Evolutionary conservation across 306 rosid genomes (phyloP).

Genomic region (Potentilla sterilis): DNA sequence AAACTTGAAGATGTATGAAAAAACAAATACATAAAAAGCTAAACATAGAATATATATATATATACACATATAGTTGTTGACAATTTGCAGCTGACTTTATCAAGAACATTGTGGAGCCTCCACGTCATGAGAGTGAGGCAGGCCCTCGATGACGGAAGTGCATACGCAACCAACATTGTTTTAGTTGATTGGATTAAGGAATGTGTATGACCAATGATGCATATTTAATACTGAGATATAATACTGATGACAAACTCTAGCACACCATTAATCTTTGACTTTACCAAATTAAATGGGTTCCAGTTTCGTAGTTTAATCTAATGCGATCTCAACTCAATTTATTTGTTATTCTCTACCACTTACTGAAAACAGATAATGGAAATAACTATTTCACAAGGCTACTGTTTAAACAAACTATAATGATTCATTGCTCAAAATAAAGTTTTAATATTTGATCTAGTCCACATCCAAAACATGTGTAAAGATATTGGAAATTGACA

Average conservation of each 20-base stretch:
- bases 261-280: background rate
- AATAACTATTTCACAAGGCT: background rate
- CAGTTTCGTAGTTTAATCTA: no score
- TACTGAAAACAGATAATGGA: no score
- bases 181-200: background rate
- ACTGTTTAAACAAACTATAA: background rate
- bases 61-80: background rate
- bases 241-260: background rate
- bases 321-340: no score
- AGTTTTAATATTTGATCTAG: background rate
- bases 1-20: background rate
- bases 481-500: background rate
- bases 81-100: background rate
- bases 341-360: no score
- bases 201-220: background rate
- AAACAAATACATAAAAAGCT: background rate
- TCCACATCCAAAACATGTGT: background rate
- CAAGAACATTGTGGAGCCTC: background rate
- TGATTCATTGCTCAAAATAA: background rate
- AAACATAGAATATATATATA: background rate
- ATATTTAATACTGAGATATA: background rate
- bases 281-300: no score
- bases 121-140: background rate
- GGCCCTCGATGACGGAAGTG: conserved; percentile 26
- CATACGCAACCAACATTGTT: conserved; percentile 13